Base-by-base conservation (phyloP, 129 eudicot genomes). In the Saussurea involucrata region DNA sequence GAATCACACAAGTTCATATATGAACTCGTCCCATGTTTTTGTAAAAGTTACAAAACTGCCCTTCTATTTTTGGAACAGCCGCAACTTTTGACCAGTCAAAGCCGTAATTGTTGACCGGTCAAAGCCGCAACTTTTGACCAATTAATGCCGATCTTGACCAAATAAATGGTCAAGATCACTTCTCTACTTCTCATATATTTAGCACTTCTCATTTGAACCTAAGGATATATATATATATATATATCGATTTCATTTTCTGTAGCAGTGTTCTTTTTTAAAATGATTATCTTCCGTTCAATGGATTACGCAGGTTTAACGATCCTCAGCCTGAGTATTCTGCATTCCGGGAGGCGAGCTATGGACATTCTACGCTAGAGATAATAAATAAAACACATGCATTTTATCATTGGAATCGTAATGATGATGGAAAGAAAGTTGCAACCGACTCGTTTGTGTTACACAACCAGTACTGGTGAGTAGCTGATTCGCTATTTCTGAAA, bases 241-340 rank as follows among this genome's bases (percentile, higher is more conserved):
- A n/a, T n/a, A n/a, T 42, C 17, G 3, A 46, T 80, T 29, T 25
- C 11, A 22, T 72, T 63, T 20, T 37, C 33, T 8, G 20, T 13
- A 66, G 10, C 29, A 29, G 7, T 21, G 2, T 15, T 46, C 71
- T 37, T 58, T 37, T 70, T 17, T 66, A 4, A 21, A 22, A 49
- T 69, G 63, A 31, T 80, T 76, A 73, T 72, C 29, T 61, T 18
- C 24, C 4, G 4, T 0, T 42, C 18, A 53, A 37, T 68, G 61
- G 37, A 2, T 28, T 78, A 1, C 83, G 65, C 76, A 95, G 99
- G 69, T 90, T 90, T 76, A 88, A 81, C 32, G 92, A 88, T 78
- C 97, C 99, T 33, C 99, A 95, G 44, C 99, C 99, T 34, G 92
- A 90, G 0, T 95, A 86, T 78, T 95, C 97, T 31, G 99, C 99